These are phyloP conservation scores for Teunomyces stri DNA, from an alignment of 805 yeast species.

Conservation along the genomic window DNA sequence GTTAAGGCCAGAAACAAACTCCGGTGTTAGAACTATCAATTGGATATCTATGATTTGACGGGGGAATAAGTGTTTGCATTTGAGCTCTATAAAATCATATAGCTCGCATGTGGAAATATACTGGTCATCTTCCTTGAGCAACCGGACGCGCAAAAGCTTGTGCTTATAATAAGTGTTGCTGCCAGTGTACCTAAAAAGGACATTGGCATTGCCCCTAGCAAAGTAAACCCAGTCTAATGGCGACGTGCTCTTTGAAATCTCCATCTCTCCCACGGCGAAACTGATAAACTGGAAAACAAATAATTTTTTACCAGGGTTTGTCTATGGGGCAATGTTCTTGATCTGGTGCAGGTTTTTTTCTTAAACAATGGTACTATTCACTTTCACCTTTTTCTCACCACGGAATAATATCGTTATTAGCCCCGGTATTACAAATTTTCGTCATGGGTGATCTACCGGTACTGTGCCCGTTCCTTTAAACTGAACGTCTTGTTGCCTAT, in stretches of 20 bases:
- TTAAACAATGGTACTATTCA: background rate
- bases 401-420: background rate
- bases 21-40: slow-evolving; percentile 27
- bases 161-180: slow-evolving; percentile 25
- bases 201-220: slow-evolving; percentile 51
- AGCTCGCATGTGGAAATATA: slow-evolving; percentile 40
- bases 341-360: background rate
- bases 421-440: background rate
- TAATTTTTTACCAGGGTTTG: background rate
- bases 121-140: slow-evolving; percentile 33
- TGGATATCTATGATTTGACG: slow-evolving; percentile 31
- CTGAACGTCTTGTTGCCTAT: slow-evolving; percentile 7
- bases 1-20: slow-evolving; percentile 28
- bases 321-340: background rate
- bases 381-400: too few relatives aligned
- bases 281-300: background rate
- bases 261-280: slow-evolving; percentile 20
- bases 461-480: slow-evolving; percentile 4
- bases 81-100: slow-evolving; percentile 37
- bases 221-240: slow-evolving; percentile 42
- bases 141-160: slow-evolving; percentile 38
- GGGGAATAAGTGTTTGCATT: slow-evolving; percentile 30
- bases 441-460: too few relatives aligned
- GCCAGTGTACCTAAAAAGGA: slow-evolving; percentile 43
- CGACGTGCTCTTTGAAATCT: slow-evolving; percentile 31